phyloP scores from a whole-genome alignment of 257 asterid genomes.

The Solanum neorickii region DNA sequence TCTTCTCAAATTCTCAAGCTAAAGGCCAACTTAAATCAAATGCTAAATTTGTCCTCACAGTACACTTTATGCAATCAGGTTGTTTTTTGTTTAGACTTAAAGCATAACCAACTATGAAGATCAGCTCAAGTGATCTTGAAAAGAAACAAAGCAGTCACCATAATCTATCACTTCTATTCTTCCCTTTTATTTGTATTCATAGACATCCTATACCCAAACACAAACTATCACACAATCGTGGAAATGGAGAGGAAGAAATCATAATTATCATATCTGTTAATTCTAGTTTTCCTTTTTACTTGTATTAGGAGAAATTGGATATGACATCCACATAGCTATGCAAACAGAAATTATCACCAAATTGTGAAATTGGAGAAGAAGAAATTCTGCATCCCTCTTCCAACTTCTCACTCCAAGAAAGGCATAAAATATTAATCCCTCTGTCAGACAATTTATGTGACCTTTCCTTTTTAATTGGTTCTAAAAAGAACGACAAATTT shows the following conservation, averaged over 20 bases:
- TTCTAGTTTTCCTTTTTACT: not conserved
- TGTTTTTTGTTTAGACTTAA: not conserved
- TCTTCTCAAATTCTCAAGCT: not conserved
- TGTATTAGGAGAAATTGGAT: not conserved
- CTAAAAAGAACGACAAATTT: not conserved
- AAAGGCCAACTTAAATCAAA: not conserved
- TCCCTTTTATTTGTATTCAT: not conserved
- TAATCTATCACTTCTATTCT: not conserved
- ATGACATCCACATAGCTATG: not conserved
- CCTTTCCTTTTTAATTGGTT: not conserved
- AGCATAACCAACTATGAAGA: not conserved
- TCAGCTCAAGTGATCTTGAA: not conserved
- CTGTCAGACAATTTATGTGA: not conserved
- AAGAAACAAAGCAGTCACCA: not conserved
- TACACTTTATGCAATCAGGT: not conserved
- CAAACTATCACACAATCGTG: not conserved
- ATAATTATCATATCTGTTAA: not conserved
- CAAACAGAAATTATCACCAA: not conserved
- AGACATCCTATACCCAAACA: not conserved
- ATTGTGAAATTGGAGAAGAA: not conserved
- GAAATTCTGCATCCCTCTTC: not conserved
- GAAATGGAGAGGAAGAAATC: not conserved
- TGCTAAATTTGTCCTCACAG: not conserved
- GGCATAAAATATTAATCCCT: not conserved
- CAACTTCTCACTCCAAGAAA: not conserved